Evolutionary conservation across 1,284 basidiomycete genomes (phyloP).

Genomic region (Trichosporon asahii): DNA sequence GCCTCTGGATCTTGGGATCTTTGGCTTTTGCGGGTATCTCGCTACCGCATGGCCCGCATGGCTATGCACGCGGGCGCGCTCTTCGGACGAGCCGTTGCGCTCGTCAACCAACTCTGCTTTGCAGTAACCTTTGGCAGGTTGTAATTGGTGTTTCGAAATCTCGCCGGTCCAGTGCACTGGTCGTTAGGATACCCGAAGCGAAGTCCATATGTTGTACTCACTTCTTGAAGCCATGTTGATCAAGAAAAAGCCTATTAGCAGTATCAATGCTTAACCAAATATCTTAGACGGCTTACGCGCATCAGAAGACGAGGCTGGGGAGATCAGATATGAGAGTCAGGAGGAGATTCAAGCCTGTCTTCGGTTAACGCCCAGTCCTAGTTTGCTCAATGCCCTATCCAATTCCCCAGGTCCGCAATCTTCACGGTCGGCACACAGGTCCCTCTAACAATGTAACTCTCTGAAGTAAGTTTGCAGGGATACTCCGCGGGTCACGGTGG

Average conservation of each 20-base stretch:
- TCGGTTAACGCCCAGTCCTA: too few species aligned
- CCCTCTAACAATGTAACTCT: not conserved
- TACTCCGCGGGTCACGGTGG: constrained; percentile 2
- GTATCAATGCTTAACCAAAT: too few species aligned
- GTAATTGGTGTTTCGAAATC: not conserved
- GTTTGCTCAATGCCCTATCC: too few species aligned
- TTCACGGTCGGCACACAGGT: not conserved
- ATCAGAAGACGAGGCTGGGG: too few species aligned
- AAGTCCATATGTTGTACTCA: too few species aligned
- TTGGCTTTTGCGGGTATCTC: not conserved
- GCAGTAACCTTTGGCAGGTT: not conserved
- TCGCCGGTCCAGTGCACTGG: not conserved
- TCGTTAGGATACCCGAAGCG: not conserved
- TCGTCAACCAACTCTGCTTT: not conserved
- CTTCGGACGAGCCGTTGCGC: not conserved
- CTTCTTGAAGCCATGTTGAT: too few species aligned
- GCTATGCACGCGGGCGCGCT: not conserved
- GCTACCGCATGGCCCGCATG: not conserved
- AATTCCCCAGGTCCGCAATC: not conserved
- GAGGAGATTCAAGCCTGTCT: not conserved
- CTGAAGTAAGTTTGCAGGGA: not conserved
- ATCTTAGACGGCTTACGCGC: too few species aligned
- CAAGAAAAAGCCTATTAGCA: too few species aligned
- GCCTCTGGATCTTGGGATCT: not conserved
- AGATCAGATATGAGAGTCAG: too few species aligned